phyloP scores from a whole-genome alignment of 1,139 yeast species.

The Entelexis paramagnoliae region DNA sequence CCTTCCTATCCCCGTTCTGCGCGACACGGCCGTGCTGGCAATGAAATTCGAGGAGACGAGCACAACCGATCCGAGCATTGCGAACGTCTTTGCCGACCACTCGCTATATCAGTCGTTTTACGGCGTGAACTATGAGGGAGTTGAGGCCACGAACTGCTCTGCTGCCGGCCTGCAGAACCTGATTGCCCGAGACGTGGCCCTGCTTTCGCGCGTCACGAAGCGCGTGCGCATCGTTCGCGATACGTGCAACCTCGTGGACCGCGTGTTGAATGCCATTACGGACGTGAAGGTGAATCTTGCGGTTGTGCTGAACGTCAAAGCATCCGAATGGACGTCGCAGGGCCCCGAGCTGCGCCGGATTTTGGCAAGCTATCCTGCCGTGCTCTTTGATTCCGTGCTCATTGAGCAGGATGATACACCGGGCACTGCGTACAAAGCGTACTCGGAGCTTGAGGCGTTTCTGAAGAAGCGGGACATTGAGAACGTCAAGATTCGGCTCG shows the following conservation, averaged over 20 bases:
- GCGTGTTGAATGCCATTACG: conserved; percentile 45
- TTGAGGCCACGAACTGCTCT: neutral
- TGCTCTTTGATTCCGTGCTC: conserved; percentile 42
- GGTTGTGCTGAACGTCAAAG: conserved; percentile 56
- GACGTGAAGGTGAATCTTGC: conserved; percentile 45
- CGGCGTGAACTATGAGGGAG: conserved; percentile 15
- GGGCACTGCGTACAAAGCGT: neutral
- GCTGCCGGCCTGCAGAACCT: neutral
- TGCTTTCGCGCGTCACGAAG: conserved; percentile 48
- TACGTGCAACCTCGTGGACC: conserved; percentile 50
- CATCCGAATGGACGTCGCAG: conserved; percentile 38
- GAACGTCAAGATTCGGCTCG: conserved; percentile 31
- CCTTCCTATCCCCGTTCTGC: neutral
- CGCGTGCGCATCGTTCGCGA: conserved; percentile 52
- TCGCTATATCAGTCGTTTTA: conserved; percentile 12
- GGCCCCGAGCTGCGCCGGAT: conserved; percentile 35
- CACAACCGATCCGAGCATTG: conserved; percentile 5
- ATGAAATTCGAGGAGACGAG: neutral
- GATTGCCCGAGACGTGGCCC: conserved; percentile 39
- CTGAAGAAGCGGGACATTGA: neutral
- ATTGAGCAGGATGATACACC: conserved; percentile 45
- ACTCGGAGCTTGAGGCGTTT: conserved; percentile 6
- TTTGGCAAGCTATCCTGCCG: conserved; percentile 39
- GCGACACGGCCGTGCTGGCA: neutral
- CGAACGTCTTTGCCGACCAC: conserved; percentile 13